Conservation (phyloP, 257 asterid genomes). For the Solanum etuberosum region DNA sequence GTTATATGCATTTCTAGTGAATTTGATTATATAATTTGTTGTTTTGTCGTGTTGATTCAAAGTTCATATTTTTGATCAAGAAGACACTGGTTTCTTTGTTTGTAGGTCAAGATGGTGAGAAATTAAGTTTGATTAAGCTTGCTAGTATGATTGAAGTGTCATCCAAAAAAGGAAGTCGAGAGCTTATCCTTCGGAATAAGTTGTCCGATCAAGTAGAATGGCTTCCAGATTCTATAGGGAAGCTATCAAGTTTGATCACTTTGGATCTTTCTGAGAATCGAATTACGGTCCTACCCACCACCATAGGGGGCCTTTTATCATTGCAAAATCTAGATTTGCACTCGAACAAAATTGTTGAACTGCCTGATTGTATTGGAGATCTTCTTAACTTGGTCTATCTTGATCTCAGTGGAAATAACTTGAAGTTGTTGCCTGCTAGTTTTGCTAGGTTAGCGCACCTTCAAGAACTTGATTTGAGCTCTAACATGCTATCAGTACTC, state of each 20-base stretch:
- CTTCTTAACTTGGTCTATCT: constrained; percentile 55
- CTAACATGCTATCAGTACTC: constrained; percentile 49
- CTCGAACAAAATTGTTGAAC: constrained; percentile 36
- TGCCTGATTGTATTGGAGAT: constrained; percentile 71
- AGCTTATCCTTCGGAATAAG: constrained; percentile 45
- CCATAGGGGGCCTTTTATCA: constrained; percentile 56
- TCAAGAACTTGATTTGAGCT: constrained; percentile 76
- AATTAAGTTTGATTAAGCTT: constrained; percentile 63
- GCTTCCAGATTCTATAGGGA: constrained; percentile 94
- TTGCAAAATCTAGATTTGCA: constrained; percentile 57
- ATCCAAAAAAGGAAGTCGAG: constrained; percentile 60
- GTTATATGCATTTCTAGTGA: background rate
- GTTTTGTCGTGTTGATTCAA: background rate
- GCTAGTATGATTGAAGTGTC: constrained; percentile 76
- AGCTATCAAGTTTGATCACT: constrained; percentile 49
- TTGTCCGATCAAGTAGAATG: constrained; percentile 76
- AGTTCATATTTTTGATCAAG: background rate
- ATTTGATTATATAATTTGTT: background rate
- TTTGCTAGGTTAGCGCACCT: constrained; percentile 45
- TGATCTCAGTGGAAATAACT: constrained; percentile 60
- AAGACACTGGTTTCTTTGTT: constrained; percentile 8
- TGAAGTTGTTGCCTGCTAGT: constrained; percentile 48
- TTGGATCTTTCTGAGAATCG: constrained; percentile 76
- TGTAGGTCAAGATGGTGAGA: constrained; percentile 75
- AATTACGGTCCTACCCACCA: constrained; percentile 46